Evolutionary conservation across 805 yeast genomes (phyloP).

Genomic region (Saccharomycopsis selenospora): DNA sequence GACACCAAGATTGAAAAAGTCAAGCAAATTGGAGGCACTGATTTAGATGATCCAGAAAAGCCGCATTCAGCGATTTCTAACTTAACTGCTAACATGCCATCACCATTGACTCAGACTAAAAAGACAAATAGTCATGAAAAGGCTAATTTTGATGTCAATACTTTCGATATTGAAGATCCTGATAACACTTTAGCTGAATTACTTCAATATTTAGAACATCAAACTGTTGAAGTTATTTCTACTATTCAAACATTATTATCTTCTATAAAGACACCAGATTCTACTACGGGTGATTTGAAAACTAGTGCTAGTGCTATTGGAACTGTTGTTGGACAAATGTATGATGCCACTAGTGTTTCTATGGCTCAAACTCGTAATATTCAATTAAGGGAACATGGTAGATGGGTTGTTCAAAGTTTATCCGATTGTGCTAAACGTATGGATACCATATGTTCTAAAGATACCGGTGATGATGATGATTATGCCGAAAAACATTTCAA

Average conservation of each 20-base stretch:
- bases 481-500: conserved; percentile 84
- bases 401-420: conserved; percentile 82
- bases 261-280: conserved; percentile 69
- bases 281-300: conserved; percentile 67
- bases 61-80: background rate
- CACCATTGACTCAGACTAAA: conserved; percentile 16
- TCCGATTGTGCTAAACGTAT: conserved; percentile 81
- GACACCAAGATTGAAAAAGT: background rate
- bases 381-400: conserved; percentile 81
- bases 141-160: conserved; percentile 55
- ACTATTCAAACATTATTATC: conserved; percentile 78
- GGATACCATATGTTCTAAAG: conserved; percentile 54
- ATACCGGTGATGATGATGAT: conserved; percentile 41
- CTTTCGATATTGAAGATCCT: conserved; percentile 77
- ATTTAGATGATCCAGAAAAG: background rate
- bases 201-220: conserved; percentile 81
- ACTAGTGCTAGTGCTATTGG: conserved; percentile 70
- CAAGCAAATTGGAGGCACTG: background rate
- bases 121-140: conserved; percentile 6
- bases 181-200: conserved; percentile 84
- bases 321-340: conserved; percentile 75
- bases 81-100: conserved; percentile 3
- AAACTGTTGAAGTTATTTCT: conserved; percentile 84
- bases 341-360: conserved; percentile 77
- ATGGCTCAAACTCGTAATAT: conserved; percentile 85